Evolutionary conservation across 192 early-diverging fungal genomes (phyloP).

Genomic region (Coemansia sp.): DNA sequence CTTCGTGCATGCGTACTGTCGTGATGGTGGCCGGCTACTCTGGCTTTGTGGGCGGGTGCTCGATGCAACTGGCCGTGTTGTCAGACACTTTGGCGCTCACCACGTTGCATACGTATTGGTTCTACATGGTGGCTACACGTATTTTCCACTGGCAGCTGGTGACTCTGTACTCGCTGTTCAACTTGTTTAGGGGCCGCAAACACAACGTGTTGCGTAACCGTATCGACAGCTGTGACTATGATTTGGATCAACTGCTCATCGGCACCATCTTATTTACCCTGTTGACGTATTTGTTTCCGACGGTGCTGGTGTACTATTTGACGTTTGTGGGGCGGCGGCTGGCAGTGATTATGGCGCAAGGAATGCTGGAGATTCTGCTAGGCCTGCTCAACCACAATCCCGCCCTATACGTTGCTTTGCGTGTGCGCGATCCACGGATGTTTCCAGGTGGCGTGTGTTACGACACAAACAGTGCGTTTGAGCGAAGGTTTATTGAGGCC

Average conservation of each 20-base stretch:
- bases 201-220: slow-evolving; percentile 85
- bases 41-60: slow-evolving; percentile 76
- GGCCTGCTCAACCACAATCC: slow-evolving; percentile 96
- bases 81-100: slow-evolving; percentile 81
- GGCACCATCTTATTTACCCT: slow-evolving; percentile 94
- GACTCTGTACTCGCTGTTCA: slow-evolving; percentile 83
- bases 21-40: slow-evolving; percentile 70
- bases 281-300: slow-evolving; percentile 93
- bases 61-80: slow-evolving; percentile 79
- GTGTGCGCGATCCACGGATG: slow-evolving; percentile 81
- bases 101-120: slow-evolving; percentile 92
- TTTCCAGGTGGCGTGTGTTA: slow-evolving; percentile 75
- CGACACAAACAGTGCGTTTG: slow-evolving; percentile 18
- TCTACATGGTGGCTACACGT: slow-evolving; percentile 89
- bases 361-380: slow-evolving; percentile 77
- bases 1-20: slow-evolving; percentile 57
- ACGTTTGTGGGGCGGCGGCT: slow-evolving; percentile 86
- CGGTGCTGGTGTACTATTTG: slow-evolving; percentile 89
- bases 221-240: slow-evolving; percentile 92
- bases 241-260: slow-evolving; percentile 89
- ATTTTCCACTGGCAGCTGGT: slow-evolving; percentile 93
- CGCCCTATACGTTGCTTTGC: slow-evolving; percentile 86
- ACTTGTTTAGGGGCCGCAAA: slow-evolving; percentile 80
- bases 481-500: slow-evolving; percentile 44
- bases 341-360: slow-evolving; percentile 76